Evolutionary conservation across 805 yeast species (phyloP).

Genomic region (Candida montana): DNA sequence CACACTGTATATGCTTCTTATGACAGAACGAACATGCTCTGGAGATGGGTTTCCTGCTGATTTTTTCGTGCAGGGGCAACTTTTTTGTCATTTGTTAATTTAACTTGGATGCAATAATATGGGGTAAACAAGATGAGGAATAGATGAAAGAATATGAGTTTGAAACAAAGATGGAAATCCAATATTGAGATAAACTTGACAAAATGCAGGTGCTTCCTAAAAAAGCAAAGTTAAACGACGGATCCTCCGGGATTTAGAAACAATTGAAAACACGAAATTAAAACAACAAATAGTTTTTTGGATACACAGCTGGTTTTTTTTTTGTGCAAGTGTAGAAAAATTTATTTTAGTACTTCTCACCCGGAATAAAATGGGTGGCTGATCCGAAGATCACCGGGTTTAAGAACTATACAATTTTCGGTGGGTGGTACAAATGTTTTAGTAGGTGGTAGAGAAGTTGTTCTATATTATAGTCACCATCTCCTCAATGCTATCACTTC

Average conservation of each 20-base stretch:
- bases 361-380: background rate
- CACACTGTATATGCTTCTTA: constrained; percentile 69
- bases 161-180: no score
- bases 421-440: background rate
- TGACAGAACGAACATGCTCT: constrained; percentile 74
- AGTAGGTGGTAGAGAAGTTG: no score
- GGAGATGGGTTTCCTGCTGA: constrained; percentile 52
- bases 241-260: no score
- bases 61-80: constrained; percentile 48
- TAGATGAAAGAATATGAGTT: no score
- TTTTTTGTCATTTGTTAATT: constrained; percentile 50
- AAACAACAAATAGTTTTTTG: no score
- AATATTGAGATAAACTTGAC: no score
- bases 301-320: no score
- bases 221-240: no score
- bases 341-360: background rate
- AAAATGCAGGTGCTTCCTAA: no score
- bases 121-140: constrained; percentile 1
- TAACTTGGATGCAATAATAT: background rate
- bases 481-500: constrained; percentile 5
- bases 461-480: constrained; percentile 7
- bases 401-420: background rate
- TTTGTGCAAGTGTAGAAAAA: background rate
- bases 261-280: no score
- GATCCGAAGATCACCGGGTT: constrained; percentile 1